Evolutionary conservation across 768 basidiomycete species (phyloP), one percentile per base, ranked within the genome.

Genomic region (Lactarius hengduanensis): DNA sequence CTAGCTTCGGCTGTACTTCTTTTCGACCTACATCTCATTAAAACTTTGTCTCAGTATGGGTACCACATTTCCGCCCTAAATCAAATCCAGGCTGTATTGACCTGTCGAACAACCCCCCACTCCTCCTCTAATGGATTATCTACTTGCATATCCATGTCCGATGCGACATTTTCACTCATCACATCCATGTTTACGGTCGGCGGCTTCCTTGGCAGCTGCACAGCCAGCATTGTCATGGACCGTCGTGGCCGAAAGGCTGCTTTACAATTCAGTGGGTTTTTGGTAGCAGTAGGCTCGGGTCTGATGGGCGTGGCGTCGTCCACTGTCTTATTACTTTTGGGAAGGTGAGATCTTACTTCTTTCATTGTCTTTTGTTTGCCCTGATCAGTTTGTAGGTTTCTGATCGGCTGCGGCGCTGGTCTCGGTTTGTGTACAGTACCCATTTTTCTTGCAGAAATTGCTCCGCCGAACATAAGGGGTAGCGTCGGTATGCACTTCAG

Each of bases 41-140:
- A n/a, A 30, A 69, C n/a, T 7, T 28, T 57, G 28, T 40, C 16
- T 54, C 62, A 92, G 84, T 93, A 92, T 78, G 95, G 94, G n/a
- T 97, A 91, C 76, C 93, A 96, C 75, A 92, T 94, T 50, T 91
- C 94, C 1, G 89, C 89, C 18, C 83, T 98, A 66, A 98, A 98
- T 75, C 94, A 95, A 74, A 87, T 96, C 30, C 87, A 92, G 73
- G 83, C 83, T 5, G 86, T 89, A 53, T 74, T 95, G 64, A 92
- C 90, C 3, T 96, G 94, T 78, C 82, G 83, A 59, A 69, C 75
- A 38, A 68, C 72, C 56, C 36, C 65, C 32, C 28, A 60, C 59
- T 0, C 75, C 61, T 56, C 59, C 15, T 68, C 73, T 56, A 75
- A 79, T 71, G 79, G 78, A 11, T 78, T 92, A 10, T 85, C 91